Evolutionary conservation across 2,329 filamentous ascomycete species (phyloP), one percentile per base, ranked within the genome.

Genomic region (Fusarium buxicola): DNA sequence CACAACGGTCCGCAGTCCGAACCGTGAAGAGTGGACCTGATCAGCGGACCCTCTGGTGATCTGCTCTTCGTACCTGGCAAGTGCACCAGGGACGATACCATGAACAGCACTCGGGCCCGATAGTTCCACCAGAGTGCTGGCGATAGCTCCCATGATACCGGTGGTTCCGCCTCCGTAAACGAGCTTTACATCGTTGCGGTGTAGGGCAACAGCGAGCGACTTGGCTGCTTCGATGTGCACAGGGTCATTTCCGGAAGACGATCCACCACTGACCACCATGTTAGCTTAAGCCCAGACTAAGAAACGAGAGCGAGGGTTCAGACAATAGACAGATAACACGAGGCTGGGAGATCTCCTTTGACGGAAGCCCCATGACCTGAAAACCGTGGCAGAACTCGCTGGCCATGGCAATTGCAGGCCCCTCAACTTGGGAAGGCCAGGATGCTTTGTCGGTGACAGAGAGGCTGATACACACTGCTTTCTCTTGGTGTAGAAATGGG

Each of bases 321-420:
- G 15, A 46, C 44, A 46, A 46, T n/a, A 46, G 31, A 18, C 44
- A 46, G 44, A 46, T 18, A n/a, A 35, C 30, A n/a, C 44, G 44
- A 27, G 30, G 13, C 44, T 36, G 24, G 13, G 44, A 36, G n/a
- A 6, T 11, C 3, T 25, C 31, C 13, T 27, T 15, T 2, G 31
- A 28, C 8, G 44, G 31, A 27, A 28, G n/a, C 13, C 31, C 5
- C 13, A 6, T 25, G 7, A 46, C 31, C 7, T 8, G 44, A 36
- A 31, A 46, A 13, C 30, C 21, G 21, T 46, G 16, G 12, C 15
- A 46, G 44, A 46, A 46, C 16, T 46, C 44, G 44, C 44, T 36
- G 5, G 44, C 44, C 31, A 46, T 46, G 7, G 44, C 15, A 24
- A 46, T 18, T 2, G 44, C 44, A 6, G 30, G 44, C 13, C 44